Conservation (phyloP, 345 rosid genomes). For the Psidium guajava region DNA sequence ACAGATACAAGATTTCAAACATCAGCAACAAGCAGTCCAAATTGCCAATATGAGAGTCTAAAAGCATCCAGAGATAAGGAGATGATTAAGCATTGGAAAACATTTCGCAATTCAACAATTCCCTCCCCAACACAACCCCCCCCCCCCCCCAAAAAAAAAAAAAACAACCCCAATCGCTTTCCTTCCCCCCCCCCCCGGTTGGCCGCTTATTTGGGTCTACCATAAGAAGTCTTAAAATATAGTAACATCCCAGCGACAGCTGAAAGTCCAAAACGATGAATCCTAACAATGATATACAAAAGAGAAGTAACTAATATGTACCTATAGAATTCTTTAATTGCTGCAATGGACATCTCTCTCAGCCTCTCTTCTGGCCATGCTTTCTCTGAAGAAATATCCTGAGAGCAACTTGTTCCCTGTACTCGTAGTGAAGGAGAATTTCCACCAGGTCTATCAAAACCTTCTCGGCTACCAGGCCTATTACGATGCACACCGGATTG, state of each 20-base stretch:
- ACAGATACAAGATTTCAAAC: not conserved
- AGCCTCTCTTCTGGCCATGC: slow-evolving; percentile 48
- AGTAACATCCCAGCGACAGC: not conserved
- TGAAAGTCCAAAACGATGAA: not conserved
- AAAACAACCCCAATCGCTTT: too few relatives aligned
- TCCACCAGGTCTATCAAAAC: slow-evolving; percentile 42
- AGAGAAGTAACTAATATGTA: slow-evolving; percentile 7
- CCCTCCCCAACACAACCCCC: too few relatives aligned
- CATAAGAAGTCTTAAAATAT: not conserved
- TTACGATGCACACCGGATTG: slow-evolving; percentile 32
- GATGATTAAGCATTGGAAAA: not conserved
- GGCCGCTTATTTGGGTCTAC: not conserved
- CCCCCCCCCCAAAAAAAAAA: too few relatives aligned
- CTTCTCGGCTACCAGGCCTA: slow-evolving; percentile 41
- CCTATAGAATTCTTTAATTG: slow-evolving; percentile 96
- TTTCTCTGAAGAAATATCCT: slow-evolving; percentile 37
- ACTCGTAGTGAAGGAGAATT: slow-evolving; percentile 32
- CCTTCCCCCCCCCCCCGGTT: too few relatives aligned
- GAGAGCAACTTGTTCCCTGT: slow-evolving; percentile 25
- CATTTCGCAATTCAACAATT: not conserved
- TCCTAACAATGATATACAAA: not conserved
- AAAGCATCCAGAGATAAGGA: too few relatives aligned
- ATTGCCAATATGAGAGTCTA: not conserved
- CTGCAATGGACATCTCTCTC: slow-evolving; percentile 45
- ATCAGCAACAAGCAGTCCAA: not conserved